Evolutionary conservation across 805 yeast species (phyloP).

Genomic region (Candida coleopterorum): DNA sequence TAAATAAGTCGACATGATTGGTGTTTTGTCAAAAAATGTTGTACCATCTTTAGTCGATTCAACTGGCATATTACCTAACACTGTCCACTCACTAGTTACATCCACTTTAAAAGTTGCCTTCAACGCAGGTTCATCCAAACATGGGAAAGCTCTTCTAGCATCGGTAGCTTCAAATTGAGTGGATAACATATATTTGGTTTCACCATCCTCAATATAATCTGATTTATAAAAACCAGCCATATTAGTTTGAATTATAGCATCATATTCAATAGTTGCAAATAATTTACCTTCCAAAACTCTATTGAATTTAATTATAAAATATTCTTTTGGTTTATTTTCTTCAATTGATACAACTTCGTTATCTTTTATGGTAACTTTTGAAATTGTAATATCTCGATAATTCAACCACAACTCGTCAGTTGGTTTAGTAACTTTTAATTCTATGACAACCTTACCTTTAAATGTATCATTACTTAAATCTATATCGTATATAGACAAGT

Average conservation of each 20-base stretch:
- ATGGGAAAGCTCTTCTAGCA: constrained; percentile 56
- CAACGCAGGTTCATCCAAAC: constrained; percentile 51
- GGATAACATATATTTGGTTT: constrained; percentile 36
- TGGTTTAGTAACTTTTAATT: constrained; percentile 38
- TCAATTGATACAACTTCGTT: constrained; percentile 16
- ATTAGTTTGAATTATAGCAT: constrained; percentile 46
- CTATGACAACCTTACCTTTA: constrained; percentile 44
- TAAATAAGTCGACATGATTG: constrained; percentile 52
- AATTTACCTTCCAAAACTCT: constrained; percentile 22
- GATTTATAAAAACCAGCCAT: constrained; percentile 57
- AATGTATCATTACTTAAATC: constrained; percentile 43
- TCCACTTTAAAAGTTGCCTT: constrained; percentile 53
- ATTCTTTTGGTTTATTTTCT: constrained; percentile 49
- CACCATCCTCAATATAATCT: constrained; percentile 35
- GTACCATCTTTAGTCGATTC: constrained; percentile 14
- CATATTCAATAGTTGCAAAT: constrained; percentile 28
- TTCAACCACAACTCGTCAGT: constrained; percentile 46
- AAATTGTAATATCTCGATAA: constrained; percentile 38
- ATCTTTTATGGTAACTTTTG: constrained; percentile 18
- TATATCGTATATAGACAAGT: constrained; percentile 58
- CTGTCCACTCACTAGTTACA: constrained; percentile 28
- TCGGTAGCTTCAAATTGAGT: constrained; percentile 60
- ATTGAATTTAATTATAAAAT: constrained; percentile 55
- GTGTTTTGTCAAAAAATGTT: constrained; percentile 43
- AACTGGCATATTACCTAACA: constrained; percentile 47